These are phyloP conservation scores for Alternaria atra DNA, from an alignment of 2,329 filamentous ascomycete species.

Conservation along the genomic window DNA sequence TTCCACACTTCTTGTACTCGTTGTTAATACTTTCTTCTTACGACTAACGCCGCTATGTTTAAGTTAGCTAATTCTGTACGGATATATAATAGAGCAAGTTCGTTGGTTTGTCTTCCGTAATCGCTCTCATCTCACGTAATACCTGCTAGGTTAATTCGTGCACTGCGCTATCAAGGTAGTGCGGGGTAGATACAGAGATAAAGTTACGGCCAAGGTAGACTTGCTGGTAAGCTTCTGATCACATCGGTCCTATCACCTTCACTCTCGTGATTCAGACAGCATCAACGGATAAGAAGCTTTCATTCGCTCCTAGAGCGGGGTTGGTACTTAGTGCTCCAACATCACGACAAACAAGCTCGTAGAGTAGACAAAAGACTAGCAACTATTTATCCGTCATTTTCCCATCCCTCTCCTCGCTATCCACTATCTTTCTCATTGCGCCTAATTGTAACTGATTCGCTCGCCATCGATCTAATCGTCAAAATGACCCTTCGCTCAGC, in stretches of 20 bases:
- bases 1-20: background rate
- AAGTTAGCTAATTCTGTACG: background rate
- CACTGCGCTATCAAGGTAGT: background rate
- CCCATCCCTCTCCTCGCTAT: background rate
- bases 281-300: background rate
- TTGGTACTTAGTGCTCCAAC: background rate
- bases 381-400: background rate
- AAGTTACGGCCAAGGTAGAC: background rate
- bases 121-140: background rate
- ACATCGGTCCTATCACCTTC: background rate
- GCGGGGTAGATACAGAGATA: background rate
- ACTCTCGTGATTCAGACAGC: background rate
- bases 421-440: background rate
- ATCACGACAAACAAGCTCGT: background rate
- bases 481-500: slow-evolving; percentile 1
- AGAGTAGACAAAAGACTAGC: background rate
- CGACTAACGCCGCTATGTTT: background rate
- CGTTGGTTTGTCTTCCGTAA: background rate
- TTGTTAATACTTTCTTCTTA: background rate
- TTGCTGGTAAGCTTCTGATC: background rate
- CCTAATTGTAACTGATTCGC: background rate
- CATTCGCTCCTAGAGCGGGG: background rate
- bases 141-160: background rate
- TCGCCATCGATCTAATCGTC: background rate
- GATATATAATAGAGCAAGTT: background rate